phyloP scores from a whole-genome alignment of 1,284 basidiomycete species.

The Marasmius oreades region DNA sequence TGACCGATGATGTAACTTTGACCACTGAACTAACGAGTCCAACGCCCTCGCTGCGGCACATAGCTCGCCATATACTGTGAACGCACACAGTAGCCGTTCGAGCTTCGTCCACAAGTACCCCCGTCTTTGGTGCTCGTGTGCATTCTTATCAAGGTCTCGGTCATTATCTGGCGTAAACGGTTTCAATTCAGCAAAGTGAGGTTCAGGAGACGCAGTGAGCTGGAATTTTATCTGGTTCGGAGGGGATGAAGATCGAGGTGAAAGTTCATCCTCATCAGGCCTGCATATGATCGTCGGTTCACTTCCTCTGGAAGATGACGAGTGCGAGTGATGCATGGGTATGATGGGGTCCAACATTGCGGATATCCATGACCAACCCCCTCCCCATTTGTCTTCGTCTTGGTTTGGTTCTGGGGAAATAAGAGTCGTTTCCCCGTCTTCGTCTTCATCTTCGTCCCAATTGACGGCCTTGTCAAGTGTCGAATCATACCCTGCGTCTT shows the following conservation, averaged over 20 bases:
- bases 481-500: not conserved
- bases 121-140: slow-evolving; percentile 26
- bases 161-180: not conserved
- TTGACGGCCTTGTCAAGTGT: not conserved
- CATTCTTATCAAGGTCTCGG: slow-evolving; percentile 26
- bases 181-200: not conserved
- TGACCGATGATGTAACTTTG: not conserved
- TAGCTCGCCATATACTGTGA: slow-evolving; percentile 55
- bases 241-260: not conserved
- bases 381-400: not conserved
- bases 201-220: not conserved
- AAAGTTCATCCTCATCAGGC: no score
- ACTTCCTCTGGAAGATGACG: not conserved
- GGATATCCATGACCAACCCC: not conserved
- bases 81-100: slow-evolving; percentile 42
- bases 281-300: not conserved
- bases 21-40: not conserved
- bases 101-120: slow-evolving; percentile 22
- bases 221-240: not conserved
- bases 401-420: not conserved
- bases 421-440: not conserved
- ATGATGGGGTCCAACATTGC: not conserved
- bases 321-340: not conserved
- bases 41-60: slow-evolving; percentile 1
- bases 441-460: not conserved